These are phyloP conservation scores for Mortierella sp. DNA, from an alignment of 371 early-diverging fungal species.

Conservation along the genomic window DNA sequence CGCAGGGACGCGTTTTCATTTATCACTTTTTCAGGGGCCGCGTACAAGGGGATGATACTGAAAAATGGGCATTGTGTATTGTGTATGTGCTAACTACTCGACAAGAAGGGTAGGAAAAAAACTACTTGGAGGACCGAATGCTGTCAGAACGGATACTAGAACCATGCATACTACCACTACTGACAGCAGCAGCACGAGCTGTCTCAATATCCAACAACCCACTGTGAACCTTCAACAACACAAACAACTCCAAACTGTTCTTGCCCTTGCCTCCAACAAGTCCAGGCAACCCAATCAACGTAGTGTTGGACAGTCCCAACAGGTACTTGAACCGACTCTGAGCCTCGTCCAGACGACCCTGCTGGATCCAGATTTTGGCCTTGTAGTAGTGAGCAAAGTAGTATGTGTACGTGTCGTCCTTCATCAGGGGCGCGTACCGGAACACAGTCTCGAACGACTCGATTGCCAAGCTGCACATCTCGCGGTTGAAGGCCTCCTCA, in stretches of 20 bases:
- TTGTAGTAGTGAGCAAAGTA: slow-evolving; percentile 57
- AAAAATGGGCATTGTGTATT: neutral
- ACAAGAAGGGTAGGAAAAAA: neutral
- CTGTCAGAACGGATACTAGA: slow-evolving; percentile 27
- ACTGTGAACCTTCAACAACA: slow-evolving; percentile 46
- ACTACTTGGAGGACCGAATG: slow-evolving; percentile 25
- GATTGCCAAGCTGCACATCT: slow-evolving; percentile 43
- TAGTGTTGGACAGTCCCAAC: slow-evolving; percentile 41
- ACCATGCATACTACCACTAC: slow-evolving; percentile 12
- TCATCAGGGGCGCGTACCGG: slow-evolving; percentile 54
- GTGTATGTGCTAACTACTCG: neutral
- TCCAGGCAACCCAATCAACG: slow-evolving; percentile 40
- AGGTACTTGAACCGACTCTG: slow-evolving; percentile 50
- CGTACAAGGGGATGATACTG: neutral
- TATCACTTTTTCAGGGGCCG: neutral
- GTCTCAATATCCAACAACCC: slow-evolving; percentile 54
- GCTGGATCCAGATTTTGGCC: slow-evolving; percentile 57
- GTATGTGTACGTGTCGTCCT: slow-evolving; percentile 56
- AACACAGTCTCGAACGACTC: slow-evolving; percentile 54
- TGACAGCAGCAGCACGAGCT: slow-evolving; percentile 28
- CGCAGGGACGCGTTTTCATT: neutral
- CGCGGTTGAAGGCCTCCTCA: slow-evolving; percentile 36
- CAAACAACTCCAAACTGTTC: slow-evolving; percentile 53
- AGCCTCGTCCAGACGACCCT: slow-evolving; percentile 47
- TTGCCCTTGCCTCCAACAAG: slow-evolving; percentile 52